phyloP scores from a whole-genome alignment of 2,329 filamentous ascomycete species.

The Aspergillus calidoustus region DNA sequence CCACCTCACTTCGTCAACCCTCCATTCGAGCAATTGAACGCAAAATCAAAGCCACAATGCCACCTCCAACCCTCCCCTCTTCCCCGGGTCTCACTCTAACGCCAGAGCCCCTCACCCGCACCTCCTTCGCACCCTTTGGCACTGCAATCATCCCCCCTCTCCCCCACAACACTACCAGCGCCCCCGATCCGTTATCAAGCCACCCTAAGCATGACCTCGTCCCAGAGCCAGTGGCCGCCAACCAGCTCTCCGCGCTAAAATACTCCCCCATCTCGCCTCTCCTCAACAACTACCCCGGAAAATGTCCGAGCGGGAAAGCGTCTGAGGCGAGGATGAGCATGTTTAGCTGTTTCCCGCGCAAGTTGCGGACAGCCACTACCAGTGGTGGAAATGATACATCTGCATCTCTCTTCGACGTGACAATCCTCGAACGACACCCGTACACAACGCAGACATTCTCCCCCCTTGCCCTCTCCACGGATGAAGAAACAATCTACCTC shows the following conservation, averaged over 20 bases:
- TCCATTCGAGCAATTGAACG: neutral
- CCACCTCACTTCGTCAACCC: no score
- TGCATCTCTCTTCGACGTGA: slow-evolving; percentile 61
- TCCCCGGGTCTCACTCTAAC: slow-evolving; percentile 53
- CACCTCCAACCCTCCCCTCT: slow-evolving; percentile 37
- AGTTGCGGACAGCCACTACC: slow-evolving; percentile 45
- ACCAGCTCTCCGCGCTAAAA: slow-evolving; percentile 88
- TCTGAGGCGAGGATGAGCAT: slow-evolving; percentile 76
- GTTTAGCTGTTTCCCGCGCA: slow-evolving; percentile 79
- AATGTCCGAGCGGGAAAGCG: slow-evolving; percentile 45
- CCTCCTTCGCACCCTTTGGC: slow-evolving; percentile 78
- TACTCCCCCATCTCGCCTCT: slow-evolving; percentile 80
- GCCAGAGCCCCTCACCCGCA: slow-evolving; percentile 68
- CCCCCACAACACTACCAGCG: slow-evolving; percentile 50
- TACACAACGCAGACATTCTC: slow-evolving; percentile 94
- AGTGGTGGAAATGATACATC: slow-evolving; percentile 12
- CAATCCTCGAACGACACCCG: slow-evolving; percentile 85
- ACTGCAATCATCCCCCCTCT: slow-evolving; percentile 66
- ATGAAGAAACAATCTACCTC: slow-evolving; percentile 62
- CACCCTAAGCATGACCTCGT: slow-evolving; percentile 39
- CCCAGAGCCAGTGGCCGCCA: slow-evolving; percentile 66
- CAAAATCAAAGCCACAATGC: slow-evolving; percentile 29
- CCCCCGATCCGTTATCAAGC: slow-evolving; percentile 50
- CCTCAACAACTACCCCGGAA: slow-evolving; percentile 69
- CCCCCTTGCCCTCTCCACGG: slow-evolving; percentile 64